A percentile compares a stretch with the other conserved stretches of the same genome.
phyloP scores from a whole-genome alignment of 1,139 yeast species.

The Fermentozyma sake region DNA sequence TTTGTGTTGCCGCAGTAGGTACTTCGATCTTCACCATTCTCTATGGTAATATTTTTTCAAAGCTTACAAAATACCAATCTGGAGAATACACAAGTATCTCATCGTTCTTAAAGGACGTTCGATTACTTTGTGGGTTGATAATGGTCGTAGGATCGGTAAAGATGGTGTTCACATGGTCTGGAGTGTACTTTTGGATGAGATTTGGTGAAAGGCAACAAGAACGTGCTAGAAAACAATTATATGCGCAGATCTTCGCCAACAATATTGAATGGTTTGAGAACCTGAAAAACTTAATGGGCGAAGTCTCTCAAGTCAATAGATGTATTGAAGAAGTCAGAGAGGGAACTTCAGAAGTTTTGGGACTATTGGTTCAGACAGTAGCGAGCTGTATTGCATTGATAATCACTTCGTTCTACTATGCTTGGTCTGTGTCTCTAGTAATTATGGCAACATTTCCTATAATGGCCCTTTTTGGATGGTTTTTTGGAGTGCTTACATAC shows the following conservation, averaged over 20 bases:
- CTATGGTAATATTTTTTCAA: slow-evolving; percentile 60
- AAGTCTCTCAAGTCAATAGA: slow-evolving; percentile 60
- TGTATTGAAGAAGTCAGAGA: slow-evolving; percentile 75
- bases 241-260: slow-evolving; percentile 31
- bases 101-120: slow-evolving; percentile 41
- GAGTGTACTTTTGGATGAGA: slow-evolving; percentile 59
- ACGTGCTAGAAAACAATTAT: slow-evolving; percentile 47
- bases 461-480: slow-evolving; percentile 45
- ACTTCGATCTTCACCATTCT: slow-evolving; percentile 64
- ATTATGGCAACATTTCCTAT: slow-evolving; percentile 71
- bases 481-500: slow-evolving; percentile 51
- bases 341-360: slow-evolving; percentile 67
- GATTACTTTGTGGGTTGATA: slow-evolving; percentile 48
- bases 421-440: slow-evolving; percentile 82
- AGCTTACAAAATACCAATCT: slow-evolving; percentile 36
- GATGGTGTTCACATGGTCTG: slow-evolving; percentile 49
- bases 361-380: slow-evolving; percentile 48
- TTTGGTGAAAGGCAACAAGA: slow-evolving; percentile 71
- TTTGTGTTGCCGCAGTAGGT: slow-evolving; percentile 43
- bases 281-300: slow-evolving; percentile 53
- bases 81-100: slow-evolving; percentile 21
- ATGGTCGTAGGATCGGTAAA: slow-evolving; percentile 55
- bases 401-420: slow-evolving; percentile 64
- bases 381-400: slow-evolving; percentile 54
- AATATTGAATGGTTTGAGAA: slow-evolving; percentile 58